phyloP scores from a whole-genome alignment of 2,329 filamentous ascomycete species.

The Penicillium sp. region DNA sequence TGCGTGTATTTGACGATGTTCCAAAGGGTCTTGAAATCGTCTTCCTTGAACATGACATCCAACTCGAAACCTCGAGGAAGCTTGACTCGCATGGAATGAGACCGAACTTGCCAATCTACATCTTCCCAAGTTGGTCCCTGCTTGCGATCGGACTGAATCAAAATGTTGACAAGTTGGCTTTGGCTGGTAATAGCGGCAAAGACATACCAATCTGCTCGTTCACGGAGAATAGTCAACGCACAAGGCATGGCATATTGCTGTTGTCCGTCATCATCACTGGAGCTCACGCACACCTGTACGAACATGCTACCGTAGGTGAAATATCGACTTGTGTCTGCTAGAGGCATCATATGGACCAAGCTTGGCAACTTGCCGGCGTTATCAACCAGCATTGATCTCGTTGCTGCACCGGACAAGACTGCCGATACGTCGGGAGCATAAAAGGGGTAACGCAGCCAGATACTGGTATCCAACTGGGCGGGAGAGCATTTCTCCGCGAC shows the following conservation, averaged over 20 bases:
- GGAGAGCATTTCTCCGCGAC: conserved; percentile 63
- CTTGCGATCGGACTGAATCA: conserved; percentile 67
- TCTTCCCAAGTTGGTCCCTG: conserved; percentile 76
- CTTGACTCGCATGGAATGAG: conserved; percentile 64
- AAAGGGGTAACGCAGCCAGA: conserved; percentile 77
- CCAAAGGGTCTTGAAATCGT: conserved; percentile 77
- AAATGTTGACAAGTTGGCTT: conserved; percentile 71
- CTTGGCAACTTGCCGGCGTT: conserved; percentile 47
- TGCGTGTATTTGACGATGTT: conserved; percentile 81
- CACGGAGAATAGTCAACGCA: conserved; percentile 71
- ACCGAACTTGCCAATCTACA: conserved; percentile 72
- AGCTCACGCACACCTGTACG: conserved; percentile 71
- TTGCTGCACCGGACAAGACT: conserved; percentile 62
- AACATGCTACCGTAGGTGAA: conserved; percentile 80
- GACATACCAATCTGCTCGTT: conserved; percentile 66
- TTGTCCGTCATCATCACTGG: conserved; percentile 61
- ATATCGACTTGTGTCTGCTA: conserved; percentile 69
- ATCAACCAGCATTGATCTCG: conserved; percentile 48
- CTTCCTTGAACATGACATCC: conserved; percentile 67
- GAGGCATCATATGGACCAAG: conserved; percentile 68
- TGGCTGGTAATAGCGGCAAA: conserved; percentile 77
- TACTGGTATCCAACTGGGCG: conserved; percentile 76
- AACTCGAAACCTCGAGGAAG: conserved; percentile 75
- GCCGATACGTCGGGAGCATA: conserved; percentile 70
- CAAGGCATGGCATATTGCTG: conserved; percentile 69